Evolutionary conservation across 1,139 yeast genomes (phyloP).

Genomic region (Suhomyces ambrosiae): DNA sequence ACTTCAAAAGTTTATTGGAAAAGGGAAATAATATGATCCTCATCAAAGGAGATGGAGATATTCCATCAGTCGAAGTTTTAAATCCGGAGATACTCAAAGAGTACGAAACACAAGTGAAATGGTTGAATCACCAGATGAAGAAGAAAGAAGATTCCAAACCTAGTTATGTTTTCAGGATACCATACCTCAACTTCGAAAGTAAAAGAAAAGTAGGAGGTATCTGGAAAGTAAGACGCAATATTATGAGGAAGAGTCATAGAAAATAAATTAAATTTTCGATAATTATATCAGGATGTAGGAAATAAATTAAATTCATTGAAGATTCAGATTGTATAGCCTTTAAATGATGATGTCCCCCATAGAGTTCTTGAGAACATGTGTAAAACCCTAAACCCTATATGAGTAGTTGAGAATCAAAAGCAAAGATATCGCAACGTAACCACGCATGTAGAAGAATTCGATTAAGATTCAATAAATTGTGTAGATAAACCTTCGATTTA

Average conservation of each 20-base stretch:
- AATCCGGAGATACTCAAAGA: conserved; percentile 25
- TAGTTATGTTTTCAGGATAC: conserved; percentile 27
- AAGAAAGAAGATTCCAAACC: conserved; percentile 10
- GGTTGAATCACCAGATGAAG: conserved; percentile 12
- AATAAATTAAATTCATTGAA: no score
- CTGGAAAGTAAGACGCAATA: conserved; percentile 64
- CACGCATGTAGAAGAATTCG: no score
- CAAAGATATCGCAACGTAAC: no score
- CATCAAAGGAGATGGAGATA: conserved; percentile 66
- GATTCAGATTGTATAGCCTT: no score
- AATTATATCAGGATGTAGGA: no score
- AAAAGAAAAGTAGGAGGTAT: conserved; percentile 57
- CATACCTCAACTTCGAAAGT: conserved; percentile 55
- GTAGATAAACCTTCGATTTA: no score
- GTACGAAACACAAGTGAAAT: conserved; percentile 12
- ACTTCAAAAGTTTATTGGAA: conserved; percentile 16
- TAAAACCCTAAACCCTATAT: no score
- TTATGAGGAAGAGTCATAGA: conserved; percentile 46
- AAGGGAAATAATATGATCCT: conserved; percentile 45
- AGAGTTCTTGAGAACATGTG: no score
- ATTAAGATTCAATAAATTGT: no score
- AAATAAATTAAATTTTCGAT: no score
- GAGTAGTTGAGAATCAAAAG: no score
- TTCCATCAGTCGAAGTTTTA: conserved; percentile 39
- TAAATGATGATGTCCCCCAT: no score